Conservation (phyloP, 2,329 filamentous ascomycete species). For the Amphichorda felina region DNA sequence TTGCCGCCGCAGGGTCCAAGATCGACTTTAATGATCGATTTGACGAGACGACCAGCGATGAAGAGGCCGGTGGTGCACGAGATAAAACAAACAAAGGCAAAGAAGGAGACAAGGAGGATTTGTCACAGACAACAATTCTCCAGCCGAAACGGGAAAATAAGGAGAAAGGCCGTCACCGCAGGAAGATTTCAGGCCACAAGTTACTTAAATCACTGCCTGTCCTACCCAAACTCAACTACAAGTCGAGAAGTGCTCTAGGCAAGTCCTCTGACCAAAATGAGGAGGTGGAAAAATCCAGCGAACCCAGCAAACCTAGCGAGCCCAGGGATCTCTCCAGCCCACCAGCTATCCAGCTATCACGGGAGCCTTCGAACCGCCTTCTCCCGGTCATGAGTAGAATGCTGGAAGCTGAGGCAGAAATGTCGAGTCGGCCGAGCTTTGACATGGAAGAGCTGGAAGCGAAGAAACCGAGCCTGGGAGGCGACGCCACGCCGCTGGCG, state of each 20-base stretch:
- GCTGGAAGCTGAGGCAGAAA: constrained; percentile 58
- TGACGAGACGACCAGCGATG: constrained; percentile 69
- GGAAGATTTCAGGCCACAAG: constrained; percentile 50
- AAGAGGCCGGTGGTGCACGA: constrained; percentile 41
- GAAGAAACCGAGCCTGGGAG: constrained; percentile 20
- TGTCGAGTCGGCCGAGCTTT: constrained; percentile 46
- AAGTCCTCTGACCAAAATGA: constrained; percentile 23
- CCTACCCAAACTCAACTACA: constrained; percentile 34
- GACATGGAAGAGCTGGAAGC: constrained; percentile 36
- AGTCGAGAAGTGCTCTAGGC: constrained; percentile 29
- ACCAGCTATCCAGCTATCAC: constrained; percentile 9
- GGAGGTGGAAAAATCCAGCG: constrained; percentile 16
- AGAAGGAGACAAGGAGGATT: constrained; percentile 15
- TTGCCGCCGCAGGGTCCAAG: constrained; percentile 74
- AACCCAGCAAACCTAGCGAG: constrained; percentile 12
- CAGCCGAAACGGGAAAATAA: constrained; percentile 13
- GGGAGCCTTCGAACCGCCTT: constrained; percentile 30
- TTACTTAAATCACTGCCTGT: constrained; percentile 54
- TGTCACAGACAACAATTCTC: constrained; percentile 30
- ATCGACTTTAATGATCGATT: constrained; percentile 75
- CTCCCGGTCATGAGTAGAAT: constrained; percentile 68
- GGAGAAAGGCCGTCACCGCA: constrained; percentile 33
- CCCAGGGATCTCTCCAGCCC: constrained; percentile 5
- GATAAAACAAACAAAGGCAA: neutral
- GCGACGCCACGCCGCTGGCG: constrained; percentile 48